These are phyloP conservation scores for Anisodus acutangulus DNA, from an alignment of 257 asterid genomes.

Conservation along the genomic window DNA sequence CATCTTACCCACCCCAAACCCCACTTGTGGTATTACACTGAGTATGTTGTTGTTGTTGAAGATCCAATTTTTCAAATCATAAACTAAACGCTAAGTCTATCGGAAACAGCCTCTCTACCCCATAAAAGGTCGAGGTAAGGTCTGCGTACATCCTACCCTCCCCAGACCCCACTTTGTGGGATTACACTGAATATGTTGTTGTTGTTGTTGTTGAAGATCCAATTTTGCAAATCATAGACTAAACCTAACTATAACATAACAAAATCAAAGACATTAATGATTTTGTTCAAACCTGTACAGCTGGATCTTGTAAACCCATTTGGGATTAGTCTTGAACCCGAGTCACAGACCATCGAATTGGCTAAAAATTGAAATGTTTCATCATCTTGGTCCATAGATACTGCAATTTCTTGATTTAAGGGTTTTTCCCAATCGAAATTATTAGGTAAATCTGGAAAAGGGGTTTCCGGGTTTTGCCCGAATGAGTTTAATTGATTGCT, in stretches of 20 bases:
- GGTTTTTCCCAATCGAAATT: conserved; percentile 43
- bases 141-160: too few relatives aligned
- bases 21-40: too few relatives aligned
- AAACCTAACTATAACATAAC: not conserved
- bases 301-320: conserved; percentile 57
- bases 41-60: too few relatives aligned
- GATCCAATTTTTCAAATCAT: too few relatives aligned
- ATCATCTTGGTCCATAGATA: conserved; percentile 61
- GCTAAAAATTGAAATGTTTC: conserved; percentile 52
- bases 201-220: not conserved
- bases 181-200: too few relatives aligned
- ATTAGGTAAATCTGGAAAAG: conserved; percentile 43
- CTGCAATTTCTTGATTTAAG: conserved; percentile 48
- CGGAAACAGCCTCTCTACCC: too few relatives aligned
- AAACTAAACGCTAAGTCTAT: too few relatives aligned
- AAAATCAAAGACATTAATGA: not conserved
- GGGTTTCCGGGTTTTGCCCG: conserved; percentile 43
- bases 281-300: conserved; percentile 57
- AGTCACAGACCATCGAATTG: conserved; percentile 77
- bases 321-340: conserved; percentile 62
- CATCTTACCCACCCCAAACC: too few relatives aligned
- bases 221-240: not conserved
- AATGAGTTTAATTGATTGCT: conserved; percentile 34
- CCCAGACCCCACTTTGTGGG: too few relatives aligned
- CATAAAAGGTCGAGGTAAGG: too few relatives aligned